Base-by-base conservation (phyloP, 2,329 filamentous ascomycete genomes). In the Simplicillium aogashimaense region DNA sequence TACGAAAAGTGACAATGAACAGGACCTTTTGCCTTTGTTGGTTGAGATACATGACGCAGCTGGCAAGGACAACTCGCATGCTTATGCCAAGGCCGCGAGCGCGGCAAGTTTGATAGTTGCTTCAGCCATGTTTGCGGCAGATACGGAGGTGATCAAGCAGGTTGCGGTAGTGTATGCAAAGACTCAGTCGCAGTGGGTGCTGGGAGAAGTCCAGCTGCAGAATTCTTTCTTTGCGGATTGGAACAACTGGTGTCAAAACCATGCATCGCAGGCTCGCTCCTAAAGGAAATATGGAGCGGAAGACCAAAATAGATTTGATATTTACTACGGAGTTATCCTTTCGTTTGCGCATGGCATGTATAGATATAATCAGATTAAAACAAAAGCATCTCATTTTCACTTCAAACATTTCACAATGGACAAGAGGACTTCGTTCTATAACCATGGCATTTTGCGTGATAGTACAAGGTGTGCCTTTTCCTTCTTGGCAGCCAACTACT, bases 61-160 rank as follows among this genome's bases (percentile, higher is more conserved):
- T 3, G 67, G 70, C 36, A 67, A 73, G 50, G 79, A 73, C 37
- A 69, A 74, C 45, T 76, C 86, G 1, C 83, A 84, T 46, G 69
- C 79, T 3, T 87, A 92, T 58, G 77, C 78, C 16, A 78, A 76
- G 51, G 81, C 84, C 1, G 86, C 82, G 43, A 94, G 86, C 50
- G 78, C 75, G 2, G 79, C 82, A 1, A 83, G 80, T 52, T 61
- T 88, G 38, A 70, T 86, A 36, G 61, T 87, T 2, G 78, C 74
- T 5, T 80, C 78, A 37, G 67, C 76, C 29, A 58, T 87, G 44
- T 70, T 79, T 44, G 65, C 66, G 2, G 61, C 65, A 3, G 69
- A 80, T 39, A 72, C 70, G 54, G 64, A 60, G 4, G 65, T 63
- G 39, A 64, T 82, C 16, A 63, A 69, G 35, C 63, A 66, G 16